These are phyloP conservation scores for Solanum rostratum DNA, from an alignment of 257 asterid species.

Conservation along the genomic window DNA sequence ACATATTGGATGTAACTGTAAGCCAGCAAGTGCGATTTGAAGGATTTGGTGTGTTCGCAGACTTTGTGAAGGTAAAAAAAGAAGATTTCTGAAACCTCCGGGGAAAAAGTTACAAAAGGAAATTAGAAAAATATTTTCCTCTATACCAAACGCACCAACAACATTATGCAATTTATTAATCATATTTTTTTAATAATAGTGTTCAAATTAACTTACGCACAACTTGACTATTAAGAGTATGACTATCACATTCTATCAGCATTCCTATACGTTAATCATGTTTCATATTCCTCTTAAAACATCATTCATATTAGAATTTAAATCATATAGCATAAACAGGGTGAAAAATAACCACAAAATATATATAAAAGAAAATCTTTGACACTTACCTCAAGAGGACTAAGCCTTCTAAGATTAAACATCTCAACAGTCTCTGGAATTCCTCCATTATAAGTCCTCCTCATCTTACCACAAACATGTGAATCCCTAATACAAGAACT, in stretches of 20 bases:
- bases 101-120: too few species aligned
- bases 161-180: neutral
- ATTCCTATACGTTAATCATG: neutral
- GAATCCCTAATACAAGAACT: constrained; percentile 63
- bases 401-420: constrained; percentile 48
- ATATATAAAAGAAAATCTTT: neutral
- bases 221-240: neutral
- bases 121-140: neutral
- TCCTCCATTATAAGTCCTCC: constrained; percentile 31
- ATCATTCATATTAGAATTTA: neutral
- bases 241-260: neutral
- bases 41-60: neutral
- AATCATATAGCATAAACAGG: neutral
- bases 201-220: neutral
- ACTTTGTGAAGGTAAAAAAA: neutral
- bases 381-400: constrained; percentile 46
- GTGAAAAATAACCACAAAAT: neutral
- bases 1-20: too few species aligned
- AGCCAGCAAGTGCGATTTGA: neutral
- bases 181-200: neutral
- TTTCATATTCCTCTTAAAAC: neutral
- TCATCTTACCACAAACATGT: constrained; percentile 32
- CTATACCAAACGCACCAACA: neutral
- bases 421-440: constrained; percentile 53
- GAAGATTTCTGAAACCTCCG: too few species aligned